Evolutionary conservation across 495 filamentous ascomycete genomes (phyloP).

Genomic region (Tuber aestivum): DNA sequence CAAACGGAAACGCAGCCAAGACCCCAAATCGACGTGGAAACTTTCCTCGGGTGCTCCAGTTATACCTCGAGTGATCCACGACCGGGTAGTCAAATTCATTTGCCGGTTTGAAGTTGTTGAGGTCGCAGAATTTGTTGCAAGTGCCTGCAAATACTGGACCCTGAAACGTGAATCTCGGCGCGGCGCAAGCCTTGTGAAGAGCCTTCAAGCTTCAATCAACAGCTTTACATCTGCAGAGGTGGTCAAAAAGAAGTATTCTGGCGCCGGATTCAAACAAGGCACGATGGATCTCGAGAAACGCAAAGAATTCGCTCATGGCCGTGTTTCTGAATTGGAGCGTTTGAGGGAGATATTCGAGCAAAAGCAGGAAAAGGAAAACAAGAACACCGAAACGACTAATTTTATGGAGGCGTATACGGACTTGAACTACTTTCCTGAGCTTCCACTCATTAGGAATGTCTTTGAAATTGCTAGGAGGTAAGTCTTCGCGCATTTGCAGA

Average conservation of each 20-base stretch:
- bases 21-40: slow-evolving; percentile 75
- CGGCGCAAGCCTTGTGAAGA: slow-evolving; percentile 84
- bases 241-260: slow-evolving; percentile 81
- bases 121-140: slow-evolving; percentile 81
- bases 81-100: slow-evolving; percentile 71
- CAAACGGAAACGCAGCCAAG: slow-evolving; percentile 63
- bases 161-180: slow-evolving; percentile 88
- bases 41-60: slow-evolving; percentile 91
- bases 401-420: slow-evolving; percentile 71
- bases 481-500: slow-evolving; percentile 30
- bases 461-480: slow-evolving; percentile 67
- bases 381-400: slow-evolving; percentile 69
- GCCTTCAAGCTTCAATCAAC: slow-evolving; percentile 78
- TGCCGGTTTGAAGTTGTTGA: slow-evolving; percentile 74
- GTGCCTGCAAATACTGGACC: slow-evolving; percentile 96
- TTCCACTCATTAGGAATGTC: slow-evolving; percentile 68
- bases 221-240: slow-evolving; percentile 91
- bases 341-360: slow-evolving; percentile 62
- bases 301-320: slow-evolving; percentile 75
- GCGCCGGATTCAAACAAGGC: slow-evolving; percentile 74
- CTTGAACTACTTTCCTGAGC: slow-evolving; percentile 81
- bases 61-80: slow-evolving; percentile 77
- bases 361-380: slow-evolving; percentile 64
- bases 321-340: slow-evolving; percentile 69
- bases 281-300: slow-evolving; percentile 68